Evolutionary conservation across 805 yeast species (phyloP).

Genomic region (Yamadazyma sp.): DNA sequence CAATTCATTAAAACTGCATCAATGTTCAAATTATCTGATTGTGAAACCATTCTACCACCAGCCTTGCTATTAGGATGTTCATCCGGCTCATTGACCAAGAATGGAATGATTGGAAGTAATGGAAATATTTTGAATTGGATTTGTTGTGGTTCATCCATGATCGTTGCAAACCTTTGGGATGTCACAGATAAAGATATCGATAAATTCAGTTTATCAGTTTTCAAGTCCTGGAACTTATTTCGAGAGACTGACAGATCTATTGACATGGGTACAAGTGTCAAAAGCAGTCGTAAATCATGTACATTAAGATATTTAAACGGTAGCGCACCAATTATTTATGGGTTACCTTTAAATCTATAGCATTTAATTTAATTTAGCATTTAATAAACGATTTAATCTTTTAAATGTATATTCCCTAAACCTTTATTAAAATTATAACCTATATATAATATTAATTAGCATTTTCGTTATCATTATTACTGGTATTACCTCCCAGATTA

Average conservation of each 20-base stretch:
- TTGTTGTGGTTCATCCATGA: slow-evolving; percentile 76
- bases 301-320: slow-evolving; percentile 77
- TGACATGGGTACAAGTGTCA: slow-evolving; percentile 55
- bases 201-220: slow-evolving; percentile 58
- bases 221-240: slow-evolving; percentile 65
- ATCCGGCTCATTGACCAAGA: slow-evolving; percentile 62
- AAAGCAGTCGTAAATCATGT: slow-evolving; percentile 63
- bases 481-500: neutral
- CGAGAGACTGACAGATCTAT: neutral
- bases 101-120: slow-evolving; percentile 63
- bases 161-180: slow-evolving; percentile 90
- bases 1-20: slow-evolving; percentile 62
- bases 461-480: neutral
- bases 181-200: slow-evolving; percentile 97
- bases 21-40: slow-evolving; percentile 31
- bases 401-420: too few relatives aligned
- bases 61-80: slow-evolving; percentile 83
- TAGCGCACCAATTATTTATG: slow-evolving; percentile 89
- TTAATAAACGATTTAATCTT: too few relatives aligned
- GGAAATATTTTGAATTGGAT: slow-evolving; percentile 79
- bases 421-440: too few relatives aligned
- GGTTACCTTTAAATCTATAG: slow-evolving; percentile 58
- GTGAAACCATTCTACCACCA: slow-evolving; percentile 51
- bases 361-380: too few relatives aligned
- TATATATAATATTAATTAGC: too few relatives aligned